Percentiles rank a stretch among this genome's conserved stretches.
Evolutionary conservation across 768 basidiomycete genomes (phyloP).

Genomic region (Naganishia antarctica): DNA sequence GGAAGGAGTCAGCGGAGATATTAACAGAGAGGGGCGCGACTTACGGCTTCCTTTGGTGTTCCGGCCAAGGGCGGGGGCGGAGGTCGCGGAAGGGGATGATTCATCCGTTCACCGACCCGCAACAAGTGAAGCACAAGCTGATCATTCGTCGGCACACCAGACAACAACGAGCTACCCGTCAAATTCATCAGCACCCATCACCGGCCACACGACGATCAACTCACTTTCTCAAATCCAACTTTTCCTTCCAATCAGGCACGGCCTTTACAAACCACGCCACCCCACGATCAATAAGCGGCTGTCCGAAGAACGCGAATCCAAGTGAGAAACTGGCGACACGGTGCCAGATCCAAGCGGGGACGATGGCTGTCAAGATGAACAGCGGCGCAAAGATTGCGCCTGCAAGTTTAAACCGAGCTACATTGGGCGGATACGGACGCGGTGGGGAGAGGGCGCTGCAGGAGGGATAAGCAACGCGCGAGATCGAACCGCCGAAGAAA

Average conservation of each 20-base stretch:
- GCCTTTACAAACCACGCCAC: conserved; percentile 39
- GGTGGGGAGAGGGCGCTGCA: conserved; percentile 48
- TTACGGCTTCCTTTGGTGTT: conserved; percentile 41
- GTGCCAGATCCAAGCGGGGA: conserved; percentile 48
- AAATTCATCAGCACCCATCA: conserved; percentile 23
- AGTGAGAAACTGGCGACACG: conserved; percentile 46
- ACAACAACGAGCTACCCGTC: conserved; percentile 44
- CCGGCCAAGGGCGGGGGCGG: conserved; percentile 43
- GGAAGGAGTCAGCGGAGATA: conserved; percentile 31
- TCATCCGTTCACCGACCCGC: conserved; percentile 46
- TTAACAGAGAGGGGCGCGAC: conserved; percentile 30
- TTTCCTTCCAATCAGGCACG: conserved; percentile 51
- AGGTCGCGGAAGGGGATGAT: conserved; percentile 32
- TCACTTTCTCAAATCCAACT: conserved; percentile 48
- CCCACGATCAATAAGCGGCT: conserved; percentile 46
- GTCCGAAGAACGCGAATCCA: conserved; percentile 50
- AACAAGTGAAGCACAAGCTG: conserved; percentile 50
- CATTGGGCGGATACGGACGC: conserved; percentile 42
- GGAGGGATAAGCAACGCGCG: neutral
- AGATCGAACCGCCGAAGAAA: neutral
- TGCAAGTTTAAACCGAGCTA: conserved; percentile 50
- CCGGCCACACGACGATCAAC: neutral
- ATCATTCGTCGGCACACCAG: conserved; percentile 50
- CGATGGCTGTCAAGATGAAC: conserved; percentile 43
- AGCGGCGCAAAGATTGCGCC: conserved; percentile 47